These are phyloP conservation scores for Globisporangium uncinulatum DNA, from an alignment of 352 stramenopile species.

Conservation along the genomic window DNA sequence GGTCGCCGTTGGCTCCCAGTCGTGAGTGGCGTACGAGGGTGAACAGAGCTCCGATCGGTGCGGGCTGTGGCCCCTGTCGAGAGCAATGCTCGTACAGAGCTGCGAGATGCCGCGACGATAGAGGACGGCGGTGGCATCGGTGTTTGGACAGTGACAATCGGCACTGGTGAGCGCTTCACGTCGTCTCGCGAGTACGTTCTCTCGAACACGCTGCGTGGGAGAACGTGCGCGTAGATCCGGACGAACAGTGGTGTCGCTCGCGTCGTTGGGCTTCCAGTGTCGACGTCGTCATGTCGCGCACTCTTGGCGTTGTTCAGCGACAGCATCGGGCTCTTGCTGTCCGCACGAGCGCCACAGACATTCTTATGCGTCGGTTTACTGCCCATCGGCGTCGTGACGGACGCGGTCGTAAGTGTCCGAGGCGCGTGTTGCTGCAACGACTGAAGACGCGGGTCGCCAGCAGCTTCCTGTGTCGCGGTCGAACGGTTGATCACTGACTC, in stretches of 20 bases:
- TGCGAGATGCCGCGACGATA: neutral
- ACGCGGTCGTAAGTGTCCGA: conserved; percentile 16
- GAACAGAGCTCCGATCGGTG: neutral
- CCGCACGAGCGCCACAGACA: neutral
- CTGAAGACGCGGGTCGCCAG: conserved; percentile 5
- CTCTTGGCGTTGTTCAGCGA: conserved; percentile 11
- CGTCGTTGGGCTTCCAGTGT: neutral
- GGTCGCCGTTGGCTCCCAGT: neutral
- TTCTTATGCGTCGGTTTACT: conserved; percentile 1
- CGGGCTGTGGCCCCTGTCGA: neutral
- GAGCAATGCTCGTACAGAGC: neutral
- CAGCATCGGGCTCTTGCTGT: neutral
- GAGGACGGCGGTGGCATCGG: neutral
- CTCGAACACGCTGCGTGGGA: conserved; percentile 46
- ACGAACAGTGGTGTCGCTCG: conserved; percentile 31
- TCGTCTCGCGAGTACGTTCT: conserved; percentile 32
- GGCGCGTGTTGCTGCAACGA: neutral
- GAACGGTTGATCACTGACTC: conserved; percentile 56
- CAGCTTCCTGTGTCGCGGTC: conserved; percentile 52
- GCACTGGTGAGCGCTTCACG: conserved; percentile 29
- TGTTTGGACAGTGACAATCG: conserved; percentile 8
- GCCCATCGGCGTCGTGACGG: neutral
- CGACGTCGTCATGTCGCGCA: neutral
- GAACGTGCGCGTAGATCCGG: conserved; percentile 49
- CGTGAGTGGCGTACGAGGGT: conserved; percentile 7